A percentile compares a stretch with the other conserved stretches of the same genome.
phyloP scores from a whole-genome alignment of 176 grass and related monocot species.

The Paspalum notatum region DNA sequence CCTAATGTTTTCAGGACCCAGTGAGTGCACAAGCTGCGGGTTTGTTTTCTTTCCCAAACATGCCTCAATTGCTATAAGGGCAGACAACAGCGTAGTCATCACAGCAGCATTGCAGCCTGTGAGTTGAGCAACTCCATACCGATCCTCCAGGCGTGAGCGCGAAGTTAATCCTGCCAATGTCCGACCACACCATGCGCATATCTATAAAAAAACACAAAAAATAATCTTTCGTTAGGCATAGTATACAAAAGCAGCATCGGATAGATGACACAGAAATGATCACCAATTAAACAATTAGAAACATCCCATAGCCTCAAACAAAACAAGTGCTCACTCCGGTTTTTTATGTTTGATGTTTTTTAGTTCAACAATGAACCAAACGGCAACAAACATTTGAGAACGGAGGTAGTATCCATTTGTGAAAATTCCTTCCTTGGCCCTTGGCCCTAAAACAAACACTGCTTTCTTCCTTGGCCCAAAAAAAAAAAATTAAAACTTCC shows the following conservation, averaged over 20 bases:
- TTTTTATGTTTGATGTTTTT: no score
- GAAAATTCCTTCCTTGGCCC: no score
- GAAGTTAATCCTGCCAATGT: conserved; percentile 77
- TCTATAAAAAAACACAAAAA: conserved; percentile 42
- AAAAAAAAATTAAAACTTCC: no score
- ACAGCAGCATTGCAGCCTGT: conserved; percentile 78
- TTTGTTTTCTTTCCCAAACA: conserved; percentile 91
- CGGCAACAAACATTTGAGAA: no score
- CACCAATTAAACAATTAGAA: neutral
- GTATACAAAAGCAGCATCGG: neutral
- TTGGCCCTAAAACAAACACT: no score
- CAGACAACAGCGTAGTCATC: conserved; percentile 76
- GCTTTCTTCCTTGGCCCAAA: no score
- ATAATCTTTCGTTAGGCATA: conserved; percentile 2
- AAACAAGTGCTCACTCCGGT: no score
- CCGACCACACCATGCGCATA: conserved; percentile 79
- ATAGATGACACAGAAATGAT: neutral
- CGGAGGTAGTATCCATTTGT: no score
- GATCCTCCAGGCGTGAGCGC: conserved; percentile 70
- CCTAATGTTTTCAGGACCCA: conserved; percentile 65
- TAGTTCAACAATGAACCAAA: no score
- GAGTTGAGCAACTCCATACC: conserved; percentile 89
- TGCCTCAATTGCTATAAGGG: conserved; percentile 77
- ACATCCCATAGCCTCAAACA: conserved; percentile 1
- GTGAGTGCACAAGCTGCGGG: conserved; percentile 42